Evolutionary conservation across 768 basidiomycete genomes (phyloP), one percentile per base, ranked within the genome.

Genomic region (Filobasidium floriforme): DNA sequence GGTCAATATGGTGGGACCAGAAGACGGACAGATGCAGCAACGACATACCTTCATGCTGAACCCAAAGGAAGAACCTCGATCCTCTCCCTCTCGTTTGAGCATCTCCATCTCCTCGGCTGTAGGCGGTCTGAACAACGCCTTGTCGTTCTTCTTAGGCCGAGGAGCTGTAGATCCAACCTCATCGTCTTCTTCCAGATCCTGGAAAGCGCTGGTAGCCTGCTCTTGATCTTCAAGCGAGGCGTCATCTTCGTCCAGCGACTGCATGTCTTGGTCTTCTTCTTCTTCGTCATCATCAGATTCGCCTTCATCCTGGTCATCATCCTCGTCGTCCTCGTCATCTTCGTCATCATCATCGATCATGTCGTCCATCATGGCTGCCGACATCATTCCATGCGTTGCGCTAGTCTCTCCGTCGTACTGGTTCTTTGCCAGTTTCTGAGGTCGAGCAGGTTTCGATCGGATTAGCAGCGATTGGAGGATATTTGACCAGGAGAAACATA

Each of bases 51-150:
- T 70, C 61, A 65, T 67, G 10, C 55, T 63, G 49, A 60, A 60
- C 24, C 57, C 62, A 29, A 65, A 72, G 60, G 62, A 28, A 1
- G 59, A 60, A 63, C 59, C 59, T 28, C 59, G 29, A 40, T 61
- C 65, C 61, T 69, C 66, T 62, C 70, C 62, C 19, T 89, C 89
- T 73, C 86, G 88, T 72, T 86, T 88, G 68, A 92, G 86, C 7
- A 77, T 79, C 63, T 85, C 82, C 54, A 92, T 80, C 75, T 92
- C 89, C 62, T 73, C 72, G n/a, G 68, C 71, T 0, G 80, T 80
- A 1, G 79, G 79, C 1, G 79, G 73, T 22, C 73, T 70, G 72
- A 73, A 78, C 5, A 76, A 62, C 41, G 71, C 70, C 67, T 77
- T 73, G 54, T 63, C 68, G 40, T 59, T 24, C 19, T 62, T 54